Evolutionary conservation across 345 rosid genomes (phyloP).

Genomic region (Adansonia digitata): DNA sequence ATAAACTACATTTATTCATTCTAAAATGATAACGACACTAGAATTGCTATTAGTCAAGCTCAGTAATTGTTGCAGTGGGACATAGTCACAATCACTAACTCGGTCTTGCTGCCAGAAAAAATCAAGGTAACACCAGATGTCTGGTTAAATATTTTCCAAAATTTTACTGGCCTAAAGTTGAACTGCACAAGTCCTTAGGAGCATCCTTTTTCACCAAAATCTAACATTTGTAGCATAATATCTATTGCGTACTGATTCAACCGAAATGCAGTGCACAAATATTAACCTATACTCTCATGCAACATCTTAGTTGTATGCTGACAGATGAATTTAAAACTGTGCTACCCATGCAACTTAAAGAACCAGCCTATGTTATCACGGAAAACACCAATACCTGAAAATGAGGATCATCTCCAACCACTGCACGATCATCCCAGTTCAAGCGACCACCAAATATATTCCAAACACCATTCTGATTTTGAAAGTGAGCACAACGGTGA

Average conservation of each 20-base stretch:
- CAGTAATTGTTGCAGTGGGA: background rate
- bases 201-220: background rate
- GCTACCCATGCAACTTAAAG: background rate
- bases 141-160: background rate
- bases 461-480: conserved; percentile 90
- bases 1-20: background rate
- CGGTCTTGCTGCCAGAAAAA: background rate
- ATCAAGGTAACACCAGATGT: background rate
- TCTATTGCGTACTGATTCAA: background rate
- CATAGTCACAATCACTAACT: background rate
- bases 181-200: background rate
- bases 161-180: background rate
- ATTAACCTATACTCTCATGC: background rate
- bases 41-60: background rate
- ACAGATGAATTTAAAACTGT: background rate
- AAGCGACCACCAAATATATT: conserved; percentile 88
- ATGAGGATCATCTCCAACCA: conserved; percentile 96
- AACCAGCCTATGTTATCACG: background rate
- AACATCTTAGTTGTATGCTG: background rate
- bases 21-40: background rate
- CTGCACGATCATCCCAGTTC: conserved; percentile 91
- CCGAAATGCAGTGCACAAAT: background rate
- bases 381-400: conserved; percentile 58
- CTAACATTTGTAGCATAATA: background rate
- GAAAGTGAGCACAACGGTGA: conserved; percentile 89